phyloP scores from a whole-genome alignment of 2,329 filamentous ascomycete genomes.

The Bipolaris zeicola region DNA sequence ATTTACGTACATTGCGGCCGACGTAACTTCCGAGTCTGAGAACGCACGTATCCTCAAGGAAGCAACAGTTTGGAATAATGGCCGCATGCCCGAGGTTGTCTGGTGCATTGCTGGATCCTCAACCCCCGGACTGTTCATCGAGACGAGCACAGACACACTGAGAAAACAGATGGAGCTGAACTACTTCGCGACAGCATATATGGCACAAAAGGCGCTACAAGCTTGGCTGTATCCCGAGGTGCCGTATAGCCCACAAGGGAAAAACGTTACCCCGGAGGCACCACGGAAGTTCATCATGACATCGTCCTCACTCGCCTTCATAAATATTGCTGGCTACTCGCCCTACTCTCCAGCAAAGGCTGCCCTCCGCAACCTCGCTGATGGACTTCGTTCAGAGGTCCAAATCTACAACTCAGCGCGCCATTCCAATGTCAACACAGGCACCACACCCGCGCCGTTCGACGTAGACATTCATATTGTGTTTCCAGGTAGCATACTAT shows the following conservation, averaged over 20 bases:
- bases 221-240: slow-evolving; percentile 67
- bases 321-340: slow-evolving; percentile 78
- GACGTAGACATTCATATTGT: slow-evolving; percentile 81
- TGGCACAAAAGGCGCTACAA: slow-evolving; percentile 78
- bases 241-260: slow-evolving; percentile 45
- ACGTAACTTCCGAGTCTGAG: slow-evolving; percentile 74
- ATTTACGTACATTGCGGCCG: slow-evolving; percentile 83
- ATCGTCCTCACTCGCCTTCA: slow-evolving; percentile 74
- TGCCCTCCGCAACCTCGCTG: slow-evolving; percentile 80
- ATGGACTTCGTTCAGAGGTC: slow-evolving; percentile 82
- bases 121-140: slow-evolving; percentile 76
- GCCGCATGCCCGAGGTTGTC: slow-evolving; percentile 76
- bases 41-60: slow-evolving; percentile 72
- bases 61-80: slow-evolving; percentile 78
- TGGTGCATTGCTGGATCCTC: slow-evolving; percentile 87
- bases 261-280: slow-evolving; percentile 26
- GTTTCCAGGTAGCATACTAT: slow-evolving; percentile 81
- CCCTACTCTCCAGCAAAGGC: slow-evolving; percentile 85
- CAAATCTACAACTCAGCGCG: slow-evolving; percentile 77
- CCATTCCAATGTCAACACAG: slow-evolving; percentile 37
- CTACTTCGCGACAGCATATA: slow-evolving; percentile 85
- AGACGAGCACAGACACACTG: slow-evolving; percentile 69
- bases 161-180: slow-evolving; percentile 88
- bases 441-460: slow-evolving; percentile 56
- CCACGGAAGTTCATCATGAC: slow-evolving; percentile 87